Evolutionary conservation across 2,329 filamentous ascomycete species (phyloP).

Genomic region (Zasmidium angulare): DNA sequence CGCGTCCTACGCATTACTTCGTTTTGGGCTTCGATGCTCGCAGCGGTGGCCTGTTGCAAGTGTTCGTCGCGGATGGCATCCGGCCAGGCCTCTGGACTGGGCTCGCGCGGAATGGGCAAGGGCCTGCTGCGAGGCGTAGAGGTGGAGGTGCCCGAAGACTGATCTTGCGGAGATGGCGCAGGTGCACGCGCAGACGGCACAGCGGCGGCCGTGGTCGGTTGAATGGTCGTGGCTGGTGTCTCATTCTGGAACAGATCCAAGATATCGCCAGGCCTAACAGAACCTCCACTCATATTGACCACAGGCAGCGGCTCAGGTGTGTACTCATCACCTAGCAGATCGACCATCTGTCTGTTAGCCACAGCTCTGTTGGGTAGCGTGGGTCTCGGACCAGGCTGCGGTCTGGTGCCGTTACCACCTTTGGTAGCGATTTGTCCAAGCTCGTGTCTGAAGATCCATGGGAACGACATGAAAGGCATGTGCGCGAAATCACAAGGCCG

Average conservation of each 20-base stretch:
- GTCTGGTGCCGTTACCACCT: background rate
- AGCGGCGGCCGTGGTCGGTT: background rate
- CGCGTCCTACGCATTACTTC: background rate
- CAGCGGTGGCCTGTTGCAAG: background rate
- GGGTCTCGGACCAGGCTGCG: constrained; percentile 14
- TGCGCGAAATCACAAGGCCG: constrained; percentile 45
- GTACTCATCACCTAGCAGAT: constrained; percentile 15
- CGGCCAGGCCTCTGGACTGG: background rate
- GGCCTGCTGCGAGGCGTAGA: too few relatives aligned
- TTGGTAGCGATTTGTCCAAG: constrained; percentile 66
- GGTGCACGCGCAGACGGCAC: background rate
- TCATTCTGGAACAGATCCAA: constrained; percentile 11
- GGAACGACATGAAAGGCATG: constrained; percentile 87
- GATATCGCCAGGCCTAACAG: constrained; percentile 21
- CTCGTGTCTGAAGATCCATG: constrained; percentile 80
- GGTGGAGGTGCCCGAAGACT: too few relatives aligned
- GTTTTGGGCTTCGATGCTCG: background rate
- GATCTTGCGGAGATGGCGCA: too few relatives aligned
- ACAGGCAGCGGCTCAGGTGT: constrained; percentile 16
- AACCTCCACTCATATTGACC: constrained; percentile 12
- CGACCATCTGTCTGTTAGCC: constrained; percentile 7
- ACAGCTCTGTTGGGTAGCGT: constrained; percentile 12
- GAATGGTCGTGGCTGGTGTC: background rate
- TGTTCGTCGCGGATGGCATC: background rate
- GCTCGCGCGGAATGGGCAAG: background rate